Base-by-base conservation (phyloP, 2,329 filamentous ascomycete species). In the Mollisia scopiformis region DNA sequence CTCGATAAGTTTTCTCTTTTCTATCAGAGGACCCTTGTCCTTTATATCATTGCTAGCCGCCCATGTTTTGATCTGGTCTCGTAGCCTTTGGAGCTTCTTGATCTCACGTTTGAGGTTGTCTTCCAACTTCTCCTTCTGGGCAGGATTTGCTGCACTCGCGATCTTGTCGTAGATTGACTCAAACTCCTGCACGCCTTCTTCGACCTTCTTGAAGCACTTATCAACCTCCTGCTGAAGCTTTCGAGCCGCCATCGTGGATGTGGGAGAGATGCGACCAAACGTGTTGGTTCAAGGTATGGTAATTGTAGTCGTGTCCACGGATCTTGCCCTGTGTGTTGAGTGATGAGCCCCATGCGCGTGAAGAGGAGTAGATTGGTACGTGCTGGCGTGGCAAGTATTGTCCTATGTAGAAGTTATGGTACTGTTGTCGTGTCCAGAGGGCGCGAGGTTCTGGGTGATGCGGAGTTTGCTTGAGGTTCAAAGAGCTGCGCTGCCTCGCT, bases 21-120 rank as follows among this genome's bases (percentile, higher is more conserved):
- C 95, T 73, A 97, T 80, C 75, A 99, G 80, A 71, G 94, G 94
- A 76, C 91, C 90, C 84, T 99, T 99, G 83, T 99, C 95, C 84
- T 99, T 99, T 86, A 99, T 96, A 76, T 99, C 95, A 82, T 97
- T 97, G 79, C 92, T 93, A 60, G 93, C 91, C 2, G 94, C 93
- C 95, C 95, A 99, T 84, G 94, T 96, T 82, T 99, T 99, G 82
- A 99, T 98, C 82, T 98, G 95, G 77, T 99, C 95, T 74, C 95
- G 90, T 77, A 95, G 89, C 72, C 95, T 87, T 79, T 99, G 95
- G 59, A 99, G 88, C 84, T 99, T 99, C 88, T 99, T 99, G 85
- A 98, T 98, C 80, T 99, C 95, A 75, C 95, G 92, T 82, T 99
- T 99, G 69, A 99, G 84, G 75, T 95, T 92, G 79, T 99, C 95